Evolutionary conservation across 2,329 filamentous ascomycete species (phyloP).

Genomic region (Epichloe baconii): DNA sequence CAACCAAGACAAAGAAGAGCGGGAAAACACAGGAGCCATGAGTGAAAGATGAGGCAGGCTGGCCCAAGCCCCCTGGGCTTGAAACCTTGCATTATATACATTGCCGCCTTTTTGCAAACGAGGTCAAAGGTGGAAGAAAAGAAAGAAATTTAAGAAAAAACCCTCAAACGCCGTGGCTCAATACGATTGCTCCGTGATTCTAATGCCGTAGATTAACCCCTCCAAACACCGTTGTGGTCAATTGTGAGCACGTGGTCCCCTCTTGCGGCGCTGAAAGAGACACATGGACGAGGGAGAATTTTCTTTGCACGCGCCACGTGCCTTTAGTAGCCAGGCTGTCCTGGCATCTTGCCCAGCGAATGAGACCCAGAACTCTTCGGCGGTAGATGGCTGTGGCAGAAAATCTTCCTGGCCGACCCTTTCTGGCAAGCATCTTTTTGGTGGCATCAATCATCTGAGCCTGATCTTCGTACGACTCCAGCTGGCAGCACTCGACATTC

Average conservation of each 20-base stretch:
- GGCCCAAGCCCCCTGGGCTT: background rate
- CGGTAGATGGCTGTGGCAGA: constrained; percentile 45
- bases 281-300: background rate
- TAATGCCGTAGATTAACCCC: background rate
- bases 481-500: constrained; percentile 65
- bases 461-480: constrained; percentile 55
- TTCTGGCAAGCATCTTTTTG: constrained; percentile 34
- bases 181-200: constrained; percentile 5
- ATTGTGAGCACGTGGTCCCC: background rate
- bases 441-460: constrained; percentile 47
- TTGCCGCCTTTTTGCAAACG: background rate
- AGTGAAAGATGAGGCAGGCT: background rate
- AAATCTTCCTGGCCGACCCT: constrained; percentile 35
- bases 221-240: constrained; percentile 1
- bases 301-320: too few relatives aligned
- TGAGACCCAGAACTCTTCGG: constrained; percentile 31
- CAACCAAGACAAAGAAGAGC: background rate
- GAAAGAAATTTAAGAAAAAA: too few relatives aligned
- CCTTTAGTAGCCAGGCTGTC: constrained; percentile 37
- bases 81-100: background rate
- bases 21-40: background rate
- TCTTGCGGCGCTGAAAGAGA: background rate
- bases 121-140: too few relatives aligned
- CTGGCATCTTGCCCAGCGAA: constrained; percentile 42
- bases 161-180: constrained; percentile 1